Base-by-base conservation (phyloP, 1,139 yeast species). In the Barnettozyma hawaiiensis region DNA sequence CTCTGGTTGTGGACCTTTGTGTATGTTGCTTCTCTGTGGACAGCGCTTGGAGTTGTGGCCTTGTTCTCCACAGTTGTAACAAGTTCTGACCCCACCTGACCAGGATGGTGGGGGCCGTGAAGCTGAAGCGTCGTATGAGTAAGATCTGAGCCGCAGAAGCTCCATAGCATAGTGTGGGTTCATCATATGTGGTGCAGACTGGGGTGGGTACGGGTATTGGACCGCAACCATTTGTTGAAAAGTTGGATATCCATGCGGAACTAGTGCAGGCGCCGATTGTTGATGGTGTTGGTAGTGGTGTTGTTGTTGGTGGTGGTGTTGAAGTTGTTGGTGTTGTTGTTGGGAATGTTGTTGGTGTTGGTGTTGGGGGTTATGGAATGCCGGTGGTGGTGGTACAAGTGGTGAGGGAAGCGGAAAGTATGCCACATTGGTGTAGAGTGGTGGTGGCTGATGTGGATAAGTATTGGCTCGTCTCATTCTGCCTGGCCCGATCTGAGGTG, bases 41-140 rank as follows among this genome's bases (percentile, higher is more conserved):
- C 53, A 49, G 11, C 34, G 36, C 23, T 41, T 46, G 27, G 49
- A 42, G 36, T 48, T 45, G 21, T 50, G 53, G 19, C 53, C 52
- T 1, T 5, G 22, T 18, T 37, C 45, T 2, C 53, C 51, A 14
- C 53, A 49, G 2, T 41, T 32, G 31, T 47, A 45, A 31, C 53
- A 49, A 26, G 35, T 10, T 43, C 48, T 20, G 40, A 47, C 35
- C 47, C 11, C 48, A 46, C 16, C 47, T 44, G 21, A 42, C 38
- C 26, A 47, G 41, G 19, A 31, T 7, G 21, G n/a, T 34, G 31
- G 31, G 7, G 35, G 21, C 26, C 12, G 35, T 18, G 18, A 19
- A 21, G 26, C 10, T 18, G 23, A 14, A 4, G 26, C n/a, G 2
- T 42, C 43, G 12, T 29, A 22, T 7, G 42, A 18, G 15, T 26